A percentile compares a stretch with the other conserved stretches of the same genome.
Conservation (phyloP, 768 basidiomycete genomes). For the Rhodotorula babjevae region DNA sequence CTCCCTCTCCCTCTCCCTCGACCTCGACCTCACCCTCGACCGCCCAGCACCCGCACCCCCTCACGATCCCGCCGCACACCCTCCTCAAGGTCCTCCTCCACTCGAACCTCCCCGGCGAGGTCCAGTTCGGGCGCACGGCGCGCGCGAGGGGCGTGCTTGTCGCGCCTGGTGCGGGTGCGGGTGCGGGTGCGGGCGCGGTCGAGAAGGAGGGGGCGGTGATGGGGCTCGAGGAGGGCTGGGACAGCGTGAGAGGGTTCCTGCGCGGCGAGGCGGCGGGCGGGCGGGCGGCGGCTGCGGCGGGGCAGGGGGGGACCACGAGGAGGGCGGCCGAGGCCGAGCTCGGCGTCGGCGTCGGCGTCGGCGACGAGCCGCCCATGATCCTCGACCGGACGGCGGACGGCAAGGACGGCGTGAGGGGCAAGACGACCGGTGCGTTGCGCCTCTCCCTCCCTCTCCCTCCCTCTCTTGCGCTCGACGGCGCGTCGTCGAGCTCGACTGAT, state of each 20-base stretch:
- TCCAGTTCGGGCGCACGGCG: constrained; percentile 36
- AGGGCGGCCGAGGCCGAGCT: neutral
- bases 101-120: constrained; percentile 41
- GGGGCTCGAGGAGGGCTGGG: neutral
- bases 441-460: neutral
- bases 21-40: constrained; percentile 14
- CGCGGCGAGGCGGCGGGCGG: neutral
- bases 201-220: neutral
- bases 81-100: constrained; percentile 40
- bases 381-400: constrained; percentile 28
- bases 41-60: no score
- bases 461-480: neutral
- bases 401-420: constrained; percentile 10
- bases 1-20: constrained; percentile 35
- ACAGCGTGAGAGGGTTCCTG: neutral
- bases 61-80: constrained; percentile 10
- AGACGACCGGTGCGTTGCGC: constrained; percentile 26
- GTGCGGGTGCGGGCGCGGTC: neutral
- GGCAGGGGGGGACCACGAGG: neutral
- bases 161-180: no score
- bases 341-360: neutral
- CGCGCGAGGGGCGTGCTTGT: constrained; percentile 15
- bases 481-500: neutral
- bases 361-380: constrained; percentile 29
- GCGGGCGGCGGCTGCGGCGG: neutral